Evolutionary conservation across 1,139 yeast species (phyloP).

Genomic region (Candida sp.): DNA sequence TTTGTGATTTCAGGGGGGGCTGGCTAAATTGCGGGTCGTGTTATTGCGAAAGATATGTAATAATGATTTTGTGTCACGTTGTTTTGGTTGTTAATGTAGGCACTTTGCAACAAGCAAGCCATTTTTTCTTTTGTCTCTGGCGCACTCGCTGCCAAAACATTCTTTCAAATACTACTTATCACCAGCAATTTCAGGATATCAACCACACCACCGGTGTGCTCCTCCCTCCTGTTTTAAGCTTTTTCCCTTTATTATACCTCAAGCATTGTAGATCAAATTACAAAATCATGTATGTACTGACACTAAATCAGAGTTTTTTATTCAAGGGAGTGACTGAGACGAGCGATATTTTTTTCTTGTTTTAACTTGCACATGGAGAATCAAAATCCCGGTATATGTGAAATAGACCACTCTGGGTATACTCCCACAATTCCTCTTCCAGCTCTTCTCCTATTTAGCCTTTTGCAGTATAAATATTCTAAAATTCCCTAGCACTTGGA

Average conservation of each 20-base stretch:
- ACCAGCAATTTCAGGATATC: neutral
- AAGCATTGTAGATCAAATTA: neutral
- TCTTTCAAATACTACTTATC: neutral
- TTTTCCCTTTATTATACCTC: neutral
- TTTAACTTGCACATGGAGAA: neutral
- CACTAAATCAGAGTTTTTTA: neutral
- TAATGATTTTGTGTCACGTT: conserved; percentile 2
- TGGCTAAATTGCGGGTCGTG: neutral
- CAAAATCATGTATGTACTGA: neutral
- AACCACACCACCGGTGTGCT: too few species aligned
- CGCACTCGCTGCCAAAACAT: too few species aligned
- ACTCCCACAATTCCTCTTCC: too few species aligned
- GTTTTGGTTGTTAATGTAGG: neutral
- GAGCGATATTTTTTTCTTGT: neutral
- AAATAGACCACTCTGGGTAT: too few species aligned
- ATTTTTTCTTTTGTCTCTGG: neutral
- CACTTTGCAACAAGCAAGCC: conserved; percentile 9
- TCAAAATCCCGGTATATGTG: too few species aligned
- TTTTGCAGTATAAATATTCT: neutral
- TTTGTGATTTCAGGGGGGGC: neutral
- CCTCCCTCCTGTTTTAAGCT: too few species aligned
- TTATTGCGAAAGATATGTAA: neutral
- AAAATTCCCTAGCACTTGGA: neutral
- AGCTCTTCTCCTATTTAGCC: neutral
- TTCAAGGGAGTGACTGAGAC: too few species aligned